Conservation (phyloP, 225 moss, liverwort and hornwort species). For the Antitrichia curtipendula region DNA sequence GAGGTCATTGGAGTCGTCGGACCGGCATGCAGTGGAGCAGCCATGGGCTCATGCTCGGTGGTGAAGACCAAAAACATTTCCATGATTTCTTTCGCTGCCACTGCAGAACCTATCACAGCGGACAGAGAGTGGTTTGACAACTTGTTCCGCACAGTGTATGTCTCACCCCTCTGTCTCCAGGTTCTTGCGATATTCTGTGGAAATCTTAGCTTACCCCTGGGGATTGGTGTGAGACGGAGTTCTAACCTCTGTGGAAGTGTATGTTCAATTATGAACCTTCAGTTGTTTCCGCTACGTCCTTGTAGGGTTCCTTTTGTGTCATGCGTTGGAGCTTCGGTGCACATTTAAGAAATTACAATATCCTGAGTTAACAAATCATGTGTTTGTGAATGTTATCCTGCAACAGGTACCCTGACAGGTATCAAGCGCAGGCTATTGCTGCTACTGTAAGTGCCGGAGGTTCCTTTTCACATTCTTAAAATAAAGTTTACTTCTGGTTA, state of each 20-base stretch:
- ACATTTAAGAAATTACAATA: background rate
- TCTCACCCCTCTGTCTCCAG: background rate
- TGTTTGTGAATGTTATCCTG: background rate
- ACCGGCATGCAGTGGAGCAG: conserved; percentile 77
- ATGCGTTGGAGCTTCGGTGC: background rate
- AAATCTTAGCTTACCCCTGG: background rate
- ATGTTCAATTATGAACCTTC: background rate
- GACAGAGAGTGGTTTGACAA: conserved; percentile 43
- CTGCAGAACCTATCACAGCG: conserved; percentile 51
- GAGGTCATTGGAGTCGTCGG: conserved; percentile 70
- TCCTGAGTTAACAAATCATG: background rate
- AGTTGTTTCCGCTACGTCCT: background rate
- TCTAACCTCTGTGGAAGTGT: background rate
- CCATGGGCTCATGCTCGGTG: conserved; percentile 44
- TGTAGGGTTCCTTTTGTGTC: background rate
- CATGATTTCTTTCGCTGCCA: conserved; percentile 76
- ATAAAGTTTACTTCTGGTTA: background rate
- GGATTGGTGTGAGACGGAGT: background rate
- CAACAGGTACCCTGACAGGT: conserved; percentile 68
- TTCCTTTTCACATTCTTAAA: background rate
- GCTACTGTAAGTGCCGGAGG: conserved; percentile 41
- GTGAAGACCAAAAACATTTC: conserved; percentile 38
- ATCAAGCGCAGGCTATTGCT: conserved; percentile 72
- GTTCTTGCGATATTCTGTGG: background rate
- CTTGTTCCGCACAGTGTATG: conserved; percentile 87